Percentiles rank a stretch among this genome's conserved stretches.
Evolutionary conservation across 257 asterid genomes (phyloP).

Genomic region (Leptodermis oblonga): DNA sequence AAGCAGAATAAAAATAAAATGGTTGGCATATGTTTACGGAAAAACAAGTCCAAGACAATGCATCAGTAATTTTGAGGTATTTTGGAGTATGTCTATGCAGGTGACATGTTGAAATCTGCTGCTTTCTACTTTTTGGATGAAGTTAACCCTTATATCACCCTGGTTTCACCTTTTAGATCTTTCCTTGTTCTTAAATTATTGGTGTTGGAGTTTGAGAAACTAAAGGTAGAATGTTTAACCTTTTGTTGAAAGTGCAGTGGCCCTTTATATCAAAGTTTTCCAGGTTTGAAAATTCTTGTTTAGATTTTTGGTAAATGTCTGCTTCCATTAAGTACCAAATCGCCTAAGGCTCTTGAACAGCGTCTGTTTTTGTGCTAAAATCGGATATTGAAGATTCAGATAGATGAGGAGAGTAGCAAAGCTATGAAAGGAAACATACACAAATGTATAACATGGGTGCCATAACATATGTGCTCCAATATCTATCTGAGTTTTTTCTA

Average conservation of each 20-base stretch:
- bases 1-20: background rate
- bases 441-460: no score
- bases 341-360: background rate
- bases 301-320: background rate
- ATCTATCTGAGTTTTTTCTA: background rate
- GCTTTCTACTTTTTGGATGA: background rate
- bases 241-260: background rate
- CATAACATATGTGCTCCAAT: no score
- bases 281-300: background rate
- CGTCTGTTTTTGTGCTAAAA: background rate
- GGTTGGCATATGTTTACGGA: background rate
- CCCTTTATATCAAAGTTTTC: background rate
- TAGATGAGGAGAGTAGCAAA: background rate
- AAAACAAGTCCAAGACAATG: background rate
- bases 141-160: background rate
- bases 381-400: no score
- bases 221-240: constrained; percentile 2
- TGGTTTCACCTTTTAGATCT: background rate
- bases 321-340: background rate
- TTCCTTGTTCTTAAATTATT: background rate
- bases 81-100: background rate
- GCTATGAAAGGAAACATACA: no score
- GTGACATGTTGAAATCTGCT: background rate
- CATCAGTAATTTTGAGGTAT: background rate
- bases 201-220: background rate